A percentile compares a stretch with the other conserved stretches of the same genome.
phyloP scores from a whole-genome alignment of 345 rosid species.

The Sisymbrium irio region DNA sequence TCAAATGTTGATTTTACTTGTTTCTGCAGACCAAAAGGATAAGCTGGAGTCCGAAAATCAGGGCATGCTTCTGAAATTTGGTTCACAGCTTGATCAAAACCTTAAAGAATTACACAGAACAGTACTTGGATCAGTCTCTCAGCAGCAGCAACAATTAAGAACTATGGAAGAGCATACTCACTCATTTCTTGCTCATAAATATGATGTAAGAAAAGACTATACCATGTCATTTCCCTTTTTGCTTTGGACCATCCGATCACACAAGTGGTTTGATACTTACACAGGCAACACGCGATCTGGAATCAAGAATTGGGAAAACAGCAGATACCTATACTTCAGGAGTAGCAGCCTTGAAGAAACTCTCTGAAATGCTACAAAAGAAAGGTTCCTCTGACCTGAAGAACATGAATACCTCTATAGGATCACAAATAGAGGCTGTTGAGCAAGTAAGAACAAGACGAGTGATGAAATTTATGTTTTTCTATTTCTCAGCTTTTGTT shows the following conservation, averaged over 20 bases:
- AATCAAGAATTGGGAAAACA: conserved; percentile 56
- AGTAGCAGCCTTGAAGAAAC: conserved; percentile 47
- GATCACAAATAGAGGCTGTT: conserved; percentile 44
- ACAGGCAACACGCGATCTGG: conserved; percentile 67
- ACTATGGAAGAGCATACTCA: conserved; percentile 71
- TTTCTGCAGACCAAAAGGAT: conserved; percentile 60
- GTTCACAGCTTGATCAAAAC: conserved; percentile 82
- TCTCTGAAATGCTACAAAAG: conserved; percentile 45
- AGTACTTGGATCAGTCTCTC: conserved; percentile 72
- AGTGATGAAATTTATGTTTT: background rate
- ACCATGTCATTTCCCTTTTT: background rate
- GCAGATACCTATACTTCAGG: conserved; percentile 56
- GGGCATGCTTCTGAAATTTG: conserved; percentile 63
- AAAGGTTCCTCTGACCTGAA: conserved; percentile 59
- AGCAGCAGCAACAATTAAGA: conserved; percentile 79
- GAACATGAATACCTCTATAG: conserved; percentile 41
- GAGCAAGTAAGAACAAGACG: conserved; percentile 52
- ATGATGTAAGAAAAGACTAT: conserved; percentile 55
- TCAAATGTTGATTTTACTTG: conserved; percentile 10
- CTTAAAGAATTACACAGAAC: conserved; percentile 65
- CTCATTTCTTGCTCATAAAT: conserved; percentile 68
- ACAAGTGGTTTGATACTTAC: conserved; percentile 11
- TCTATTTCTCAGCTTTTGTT: background rate
- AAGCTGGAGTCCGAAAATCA: conserved; percentile 75
- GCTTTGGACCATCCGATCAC: conserved; percentile 3